phyloP scores from a whole-genome alignment of 768 basidiomycete species.

The Basidioascus undulatus region DNA sequence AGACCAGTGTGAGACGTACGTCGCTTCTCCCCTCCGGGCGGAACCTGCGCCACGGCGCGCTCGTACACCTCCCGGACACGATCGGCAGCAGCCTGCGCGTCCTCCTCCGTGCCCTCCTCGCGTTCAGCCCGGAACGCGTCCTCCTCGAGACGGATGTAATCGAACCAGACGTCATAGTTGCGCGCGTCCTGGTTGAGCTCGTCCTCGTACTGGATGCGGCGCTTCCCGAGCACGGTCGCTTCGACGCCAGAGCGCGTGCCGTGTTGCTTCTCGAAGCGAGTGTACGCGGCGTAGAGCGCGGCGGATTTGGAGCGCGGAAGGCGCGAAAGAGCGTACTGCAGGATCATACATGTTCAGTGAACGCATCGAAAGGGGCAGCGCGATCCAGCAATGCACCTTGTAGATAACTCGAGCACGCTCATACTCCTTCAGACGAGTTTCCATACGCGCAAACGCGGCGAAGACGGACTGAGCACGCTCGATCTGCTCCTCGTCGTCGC shows the following conservation, averaged over 20 bases:
- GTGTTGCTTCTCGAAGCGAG: conserved; percentile 95
- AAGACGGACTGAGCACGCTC: conserved; percentile 78
- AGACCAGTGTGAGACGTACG: conserved; percentile 27
- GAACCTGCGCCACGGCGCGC: conserved; percentile 80
- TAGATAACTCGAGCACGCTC: conserved; percentile 93
- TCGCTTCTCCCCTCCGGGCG: conserved; percentile 77
- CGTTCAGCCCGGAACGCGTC: conserved; percentile 50
- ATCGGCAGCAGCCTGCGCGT: conserved; percentile 31
- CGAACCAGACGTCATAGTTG: conserved; percentile 98
- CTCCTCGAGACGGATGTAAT: conserved; percentile 81
- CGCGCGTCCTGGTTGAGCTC: conserved; percentile 72
- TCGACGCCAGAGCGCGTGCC: conserved; percentile 72
- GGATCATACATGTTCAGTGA: background rate
- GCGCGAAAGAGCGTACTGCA: conserved; percentile 76
- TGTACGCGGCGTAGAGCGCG: conserved; percentile 69
- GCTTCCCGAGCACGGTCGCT: conserved; percentile 80
- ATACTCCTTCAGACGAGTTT: conserved; percentile 82
- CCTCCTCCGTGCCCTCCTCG: conserved; percentile 53
- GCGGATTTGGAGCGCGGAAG: conserved; percentile 81
- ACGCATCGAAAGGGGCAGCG: too few species aligned
- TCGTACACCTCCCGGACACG: conserved; percentile 87
- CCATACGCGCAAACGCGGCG: conserved; percentile 87
- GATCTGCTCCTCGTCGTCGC: conserved; percentile 70
- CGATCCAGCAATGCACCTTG: conserved; percentile 39
- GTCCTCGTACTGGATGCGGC: conserved; percentile 97